phyloP scores from a whole-genome alignment of 805 yeast species.

The Ogataea populi-albae region DNA sequence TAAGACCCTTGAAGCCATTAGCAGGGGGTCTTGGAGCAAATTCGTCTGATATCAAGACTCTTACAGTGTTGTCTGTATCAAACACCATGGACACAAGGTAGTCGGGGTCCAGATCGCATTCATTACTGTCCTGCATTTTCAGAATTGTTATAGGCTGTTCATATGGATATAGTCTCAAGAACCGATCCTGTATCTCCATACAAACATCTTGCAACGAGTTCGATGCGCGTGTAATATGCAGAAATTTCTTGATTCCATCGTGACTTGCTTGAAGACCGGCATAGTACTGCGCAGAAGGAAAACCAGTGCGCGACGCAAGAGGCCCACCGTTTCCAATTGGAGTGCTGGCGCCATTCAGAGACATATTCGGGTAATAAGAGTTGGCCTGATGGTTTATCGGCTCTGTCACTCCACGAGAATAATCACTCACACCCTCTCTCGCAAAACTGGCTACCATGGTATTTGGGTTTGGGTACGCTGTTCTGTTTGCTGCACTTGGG shows the following conservation, averaged over 20 bases:
- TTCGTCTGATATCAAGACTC: conserved; percentile 44
- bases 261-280: conserved; percentile 1
- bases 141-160: conserved; percentile 52
- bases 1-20: conserved; percentile 1
- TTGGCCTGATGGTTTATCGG: conserved; percentile 7
- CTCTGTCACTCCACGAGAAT: too few species aligned
- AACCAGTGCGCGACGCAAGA: conserved; percentile 7
- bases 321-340: conserved; percentile 19
- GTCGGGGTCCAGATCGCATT: conserved; percentile 80
- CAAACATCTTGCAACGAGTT: conserved; percentile 48
- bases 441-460: too few species aligned
- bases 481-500: conserved; percentile 22
- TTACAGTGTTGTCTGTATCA: conserved; percentile 43
- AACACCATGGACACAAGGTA: conserved; percentile 65
- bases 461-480: too few species aligned
- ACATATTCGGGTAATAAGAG: conserved; percentile 14
- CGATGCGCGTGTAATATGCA: conserved; percentile 56
- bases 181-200: conserved; percentile 53
- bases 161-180: conserved; percentile 62
- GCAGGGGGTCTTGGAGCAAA: conserved; percentile 17
- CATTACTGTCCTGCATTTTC: conserved; percentile 63
- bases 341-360: conserved; percentile 28
- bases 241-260: conserved; percentile 42
- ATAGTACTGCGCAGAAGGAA: conserved; percentile 17
- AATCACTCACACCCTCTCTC: too few species aligned